A percentile compares a stretch with the other conserved stretches of the same genome.
Evolutionary conservation across 2,329 filamentous ascomycete genomes (phyloP).

Genomic region (Aspergillus ustus): DNA sequence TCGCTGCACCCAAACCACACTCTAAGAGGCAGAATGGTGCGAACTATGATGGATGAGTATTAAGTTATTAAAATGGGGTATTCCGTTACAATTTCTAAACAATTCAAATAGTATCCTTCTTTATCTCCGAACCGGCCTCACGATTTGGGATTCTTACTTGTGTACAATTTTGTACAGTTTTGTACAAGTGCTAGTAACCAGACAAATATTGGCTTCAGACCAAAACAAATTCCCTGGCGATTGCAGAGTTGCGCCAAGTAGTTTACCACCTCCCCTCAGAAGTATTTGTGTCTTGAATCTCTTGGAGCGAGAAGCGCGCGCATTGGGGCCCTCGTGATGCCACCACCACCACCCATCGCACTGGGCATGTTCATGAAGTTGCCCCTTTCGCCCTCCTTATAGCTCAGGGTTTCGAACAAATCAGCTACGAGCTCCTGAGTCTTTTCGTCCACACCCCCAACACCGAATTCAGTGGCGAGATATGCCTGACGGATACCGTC

Average conservation of each 20-base stretch:
- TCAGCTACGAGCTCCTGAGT: not conserved
- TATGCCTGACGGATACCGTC: slow-evolving; percentile 63
- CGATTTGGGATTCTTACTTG: not conserved
- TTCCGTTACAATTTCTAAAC: not conserved
- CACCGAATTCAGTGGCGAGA: slow-evolving; percentile 52
- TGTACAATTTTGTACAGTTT: not conserved
- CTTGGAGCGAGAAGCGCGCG: slow-evolving; percentile 10
- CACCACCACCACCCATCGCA: slow-evolving; percentile 36
- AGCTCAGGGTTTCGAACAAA: slow-evolving; percentile 14
- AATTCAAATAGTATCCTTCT: not conserved
- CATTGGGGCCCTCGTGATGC: slow-evolving; percentile 35
- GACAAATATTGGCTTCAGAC: not conserved
- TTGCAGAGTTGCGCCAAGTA: not conserved
- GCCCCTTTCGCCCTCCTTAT: slow-evolving; percentile 25
- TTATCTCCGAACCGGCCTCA: not conserved
- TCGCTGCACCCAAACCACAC: not conserved
- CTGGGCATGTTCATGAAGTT: slow-evolving; percentile 26
- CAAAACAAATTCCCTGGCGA: not conserved
- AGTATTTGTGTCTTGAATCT: not conserved
- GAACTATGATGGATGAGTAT: not conserved
- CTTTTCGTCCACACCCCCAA: slow-evolving; percentile 27
- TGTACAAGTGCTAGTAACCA: not conserved
- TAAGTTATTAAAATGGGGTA: not conserved
- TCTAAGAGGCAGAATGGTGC: not conserved
- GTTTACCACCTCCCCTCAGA: not conserved